Evolutionary conservation across 164 flowering plant genomes (phyloP).

Genomic region (Litsea cubeba): DNA sequence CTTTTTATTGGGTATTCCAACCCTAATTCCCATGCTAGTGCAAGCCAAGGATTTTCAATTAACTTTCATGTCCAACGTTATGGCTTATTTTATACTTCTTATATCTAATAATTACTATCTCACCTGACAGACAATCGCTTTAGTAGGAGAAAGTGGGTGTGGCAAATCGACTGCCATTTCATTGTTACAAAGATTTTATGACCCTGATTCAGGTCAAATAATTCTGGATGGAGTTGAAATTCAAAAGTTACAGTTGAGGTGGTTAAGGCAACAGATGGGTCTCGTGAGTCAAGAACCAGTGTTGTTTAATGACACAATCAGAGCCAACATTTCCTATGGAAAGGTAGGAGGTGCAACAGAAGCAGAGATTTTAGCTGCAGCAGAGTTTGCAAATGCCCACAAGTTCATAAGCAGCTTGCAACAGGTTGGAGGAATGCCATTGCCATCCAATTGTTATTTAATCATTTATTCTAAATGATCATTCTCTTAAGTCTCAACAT

Average conservation of each 20-base stretch:
- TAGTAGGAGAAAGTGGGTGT: constrained; percentile 36
- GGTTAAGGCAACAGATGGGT: constrained; percentile 30
- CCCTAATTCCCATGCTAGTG: too few relatives aligned
- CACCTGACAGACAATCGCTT: constrained; percentile 21
- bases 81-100: too few relatives aligned
- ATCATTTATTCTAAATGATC: neutral
- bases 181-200: constrained; percentile 31
- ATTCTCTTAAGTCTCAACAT: neutral
- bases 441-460: neutral
- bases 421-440: constrained; percentile 14
- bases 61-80: too few relatives aligned
- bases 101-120: neutral
- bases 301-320: constrained; percentile 30
- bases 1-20: too few relatives aligned
- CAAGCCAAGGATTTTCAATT: too few relatives aligned
- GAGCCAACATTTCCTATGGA: constrained; percentile 37
- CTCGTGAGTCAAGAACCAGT: constrained; percentile 33
- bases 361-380: constrained; percentile 5
- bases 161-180: constrained; percentile 35
- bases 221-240: constrained; percentile 28
- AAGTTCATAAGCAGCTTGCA: constrained; percentile 22
- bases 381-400: constrained; percentile 25
- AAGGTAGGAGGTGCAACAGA: constrained; percentile 24
- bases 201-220: constrained; percentile 28
- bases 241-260: constrained; percentile 23